A percentile compares a stretch with the other conserved stretches of the same genome.
phyloP scores from a whole-genome alignment of 2,329 filamentous ascomycete genomes.

The Colletotrichum scovillei region DNA sequence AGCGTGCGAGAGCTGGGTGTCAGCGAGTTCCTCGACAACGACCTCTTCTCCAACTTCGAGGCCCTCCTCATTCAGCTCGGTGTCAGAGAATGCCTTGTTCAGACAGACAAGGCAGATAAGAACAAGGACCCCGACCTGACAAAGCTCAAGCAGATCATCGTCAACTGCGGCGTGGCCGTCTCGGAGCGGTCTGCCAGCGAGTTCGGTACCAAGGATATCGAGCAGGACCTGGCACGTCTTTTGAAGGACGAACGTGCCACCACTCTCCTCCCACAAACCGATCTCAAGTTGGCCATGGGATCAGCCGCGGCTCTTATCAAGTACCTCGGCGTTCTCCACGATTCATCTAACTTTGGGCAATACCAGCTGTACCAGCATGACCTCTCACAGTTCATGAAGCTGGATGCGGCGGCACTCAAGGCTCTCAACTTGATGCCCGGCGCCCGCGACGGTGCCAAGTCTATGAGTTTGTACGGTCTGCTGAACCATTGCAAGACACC shows the following conservation, averaged over 20 bases:
- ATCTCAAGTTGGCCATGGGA: conserved; percentile 95
- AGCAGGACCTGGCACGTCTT: conserved; percentile 90
- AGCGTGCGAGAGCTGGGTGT: conserved; percentile 95
- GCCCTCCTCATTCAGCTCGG: conserved; percentile 95
- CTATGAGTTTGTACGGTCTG: conserved; percentile 94
- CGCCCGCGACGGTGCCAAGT: conserved; percentile 93
- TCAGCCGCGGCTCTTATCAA: conserved; percentile 94
- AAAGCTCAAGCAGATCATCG: conserved; percentile 89
- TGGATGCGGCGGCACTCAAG: conserved; percentile 93
- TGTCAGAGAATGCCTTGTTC: conserved; percentile 92
- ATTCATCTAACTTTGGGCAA: conserved; percentile 95
- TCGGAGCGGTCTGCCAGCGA: conserved; percentile 82
- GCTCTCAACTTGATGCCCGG: conserved; percentile 98
- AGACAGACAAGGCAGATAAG: conserved; percentile 81
- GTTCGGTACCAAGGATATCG: conserved; percentile 91
- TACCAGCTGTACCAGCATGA: conserved; percentile 98
- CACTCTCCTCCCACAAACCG: conserved; percentile 85
- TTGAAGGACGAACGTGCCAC: conserved; percentile 87
- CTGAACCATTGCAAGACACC: conserved; percentile 98
- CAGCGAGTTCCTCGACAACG: conserved; percentile 98
- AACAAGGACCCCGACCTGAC: conserved; percentile 88
- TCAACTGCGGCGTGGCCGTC: conserved; percentile 91
- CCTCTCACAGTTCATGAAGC: conserved; percentile 96
- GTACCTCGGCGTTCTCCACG: conserved; percentile 90
- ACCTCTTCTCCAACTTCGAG: conserved; percentile 98